Conservation (phyloP, 257 asterid species). For the Petrea volubilis region DNA sequence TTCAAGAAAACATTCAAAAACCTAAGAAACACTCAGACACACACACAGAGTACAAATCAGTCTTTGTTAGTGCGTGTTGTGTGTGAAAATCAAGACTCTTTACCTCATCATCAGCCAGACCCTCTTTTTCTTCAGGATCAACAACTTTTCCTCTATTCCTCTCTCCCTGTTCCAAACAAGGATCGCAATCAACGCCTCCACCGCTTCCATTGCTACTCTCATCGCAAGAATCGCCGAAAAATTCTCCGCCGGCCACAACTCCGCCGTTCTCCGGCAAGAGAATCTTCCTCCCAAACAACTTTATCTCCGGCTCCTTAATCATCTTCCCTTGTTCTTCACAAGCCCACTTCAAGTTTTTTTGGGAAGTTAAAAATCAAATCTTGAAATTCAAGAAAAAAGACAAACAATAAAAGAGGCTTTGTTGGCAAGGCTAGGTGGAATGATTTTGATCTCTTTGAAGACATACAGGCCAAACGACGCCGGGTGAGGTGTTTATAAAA, state of each 20-base stretch:
- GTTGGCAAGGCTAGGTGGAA: slow-evolving; percentile 50
- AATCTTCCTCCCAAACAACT: slow-evolving; percentile 71
- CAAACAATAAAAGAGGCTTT: slow-evolving; percentile 27
- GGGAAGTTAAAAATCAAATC: slow-evolving; percentile 3
- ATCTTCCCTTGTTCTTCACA: slow-evolving; percentile 1
- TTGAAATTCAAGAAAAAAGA: slow-evolving; percentile 17
- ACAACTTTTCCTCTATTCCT: slow-evolving; percentile 29
- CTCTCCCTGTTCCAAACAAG: slow-evolving; percentile 23
- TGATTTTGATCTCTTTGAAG: slow-evolving; percentile 48
- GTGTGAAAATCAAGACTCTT: slow-evolving; percentile 19
- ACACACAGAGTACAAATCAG: background rate
- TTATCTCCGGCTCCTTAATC: slow-evolving; percentile 61
- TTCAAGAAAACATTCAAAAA: background rate
- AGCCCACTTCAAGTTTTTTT: background rate
- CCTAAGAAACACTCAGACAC: background rate
- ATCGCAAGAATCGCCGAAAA: slow-evolving; percentile 22
- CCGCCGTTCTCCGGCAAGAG: slow-evolving; percentile 54
- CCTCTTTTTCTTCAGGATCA: slow-evolving; percentile 27
- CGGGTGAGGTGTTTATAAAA: slow-evolving; percentile 16
- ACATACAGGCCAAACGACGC: slow-evolving; percentile 23
- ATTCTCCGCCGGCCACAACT: slow-evolving; percentile 17
- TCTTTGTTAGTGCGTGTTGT: background rate
- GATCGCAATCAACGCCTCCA: slow-evolving; percentile 29
- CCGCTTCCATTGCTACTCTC: slow-evolving; percentile 24
- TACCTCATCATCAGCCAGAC: slow-evolving; percentile 52